Conservation (phyloP, 75 land plant genomes). For the Picea glauca region DNA sequence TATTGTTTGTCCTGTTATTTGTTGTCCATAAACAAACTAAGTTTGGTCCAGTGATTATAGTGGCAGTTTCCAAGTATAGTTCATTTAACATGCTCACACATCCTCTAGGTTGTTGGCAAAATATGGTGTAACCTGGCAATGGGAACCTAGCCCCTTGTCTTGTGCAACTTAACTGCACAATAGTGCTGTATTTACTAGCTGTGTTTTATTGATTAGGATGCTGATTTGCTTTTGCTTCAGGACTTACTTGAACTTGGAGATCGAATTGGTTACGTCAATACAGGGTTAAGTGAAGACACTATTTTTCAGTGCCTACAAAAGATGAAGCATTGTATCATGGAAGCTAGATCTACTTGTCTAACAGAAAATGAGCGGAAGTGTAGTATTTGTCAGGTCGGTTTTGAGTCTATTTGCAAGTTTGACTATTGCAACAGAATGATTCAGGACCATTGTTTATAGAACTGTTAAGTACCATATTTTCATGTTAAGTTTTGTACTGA, state of each 20-base stretch:
- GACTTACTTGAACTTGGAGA: slow-evolving; percentile 91
- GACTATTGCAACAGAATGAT: background rate
- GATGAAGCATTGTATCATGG: slow-evolving; percentile 27
- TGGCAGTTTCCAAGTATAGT: background rate
- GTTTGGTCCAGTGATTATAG: background rate
- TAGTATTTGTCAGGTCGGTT: slow-evolving; percentile 85
- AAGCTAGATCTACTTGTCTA: slow-evolving; percentile 16
- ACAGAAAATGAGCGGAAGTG: slow-evolving; percentile 64
- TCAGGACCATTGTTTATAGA: background rate
- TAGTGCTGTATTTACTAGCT: background rate
- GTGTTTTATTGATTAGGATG: background rate
- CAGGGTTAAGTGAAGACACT: slow-evolving; percentile 78
- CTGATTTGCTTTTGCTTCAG: slow-evolving; percentile 29
- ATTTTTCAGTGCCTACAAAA: slow-evolving; percentile 50
- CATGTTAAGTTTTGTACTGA: background rate
- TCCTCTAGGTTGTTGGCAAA: background rate
- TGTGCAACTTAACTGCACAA: background rate
- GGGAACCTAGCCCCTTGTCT: background rate
- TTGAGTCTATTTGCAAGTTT: background rate
- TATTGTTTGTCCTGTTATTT: slow-evolving; percentile 6
- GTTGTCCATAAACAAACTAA: background rate
- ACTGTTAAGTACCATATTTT: background rate
- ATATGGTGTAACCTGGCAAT: background rate
- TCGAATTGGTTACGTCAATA: slow-evolving; percentile 79
- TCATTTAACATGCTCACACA: slow-evolving; percentile 4